Percentiles rank a stretch among this genome's conserved stretches.
Conservation (phyloP, 1,284 basidiomycete species). For the Moesziomyces sp. region DNA sequence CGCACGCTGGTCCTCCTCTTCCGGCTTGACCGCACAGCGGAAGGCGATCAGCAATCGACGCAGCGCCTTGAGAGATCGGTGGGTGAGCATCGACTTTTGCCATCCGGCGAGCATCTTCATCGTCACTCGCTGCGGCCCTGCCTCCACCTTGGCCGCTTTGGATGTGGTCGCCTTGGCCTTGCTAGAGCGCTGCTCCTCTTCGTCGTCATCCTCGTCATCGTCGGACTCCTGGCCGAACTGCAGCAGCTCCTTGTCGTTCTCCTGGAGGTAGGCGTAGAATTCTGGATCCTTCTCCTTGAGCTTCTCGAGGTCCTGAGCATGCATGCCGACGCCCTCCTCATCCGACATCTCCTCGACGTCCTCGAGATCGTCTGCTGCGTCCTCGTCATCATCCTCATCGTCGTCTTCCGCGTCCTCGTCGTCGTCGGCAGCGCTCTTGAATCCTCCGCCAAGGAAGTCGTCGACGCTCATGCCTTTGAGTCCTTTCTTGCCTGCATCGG, state of each 20-base stretch:
- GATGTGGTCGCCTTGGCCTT: slow-evolving; percentile 25
- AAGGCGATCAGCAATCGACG: slow-evolving; percentile 77
- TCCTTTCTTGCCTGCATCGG: background rate
- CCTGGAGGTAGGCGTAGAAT: slow-evolving; percentile 96
- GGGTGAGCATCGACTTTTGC: slow-evolving; percentile 90
- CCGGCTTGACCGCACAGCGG: slow-evolving; percentile 62
- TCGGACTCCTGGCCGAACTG: slow-evolving; percentile 74
- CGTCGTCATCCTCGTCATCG: slow-evolving; percentile 61
- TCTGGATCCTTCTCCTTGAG: slow-evolving; percentile 95
- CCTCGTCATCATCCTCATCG: slow-evolving; percentile 47
- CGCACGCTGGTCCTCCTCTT: slow-evolving; percentile 45
- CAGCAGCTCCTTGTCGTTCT: slow-evolving; percentile 90
- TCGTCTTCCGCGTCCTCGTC: slow-evolving; percentile 45
- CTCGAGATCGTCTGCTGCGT: slow-evolving; percentile 52
- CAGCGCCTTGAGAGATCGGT: slow-evolving; percentile 85
- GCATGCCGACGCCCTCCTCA: slow-evolving; percentile 67
- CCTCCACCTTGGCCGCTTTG: slow-evolving; percentile 24
- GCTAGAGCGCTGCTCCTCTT: slow-evolving; percentile 31
- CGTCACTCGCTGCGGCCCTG: slow-evolving; percentile 72
- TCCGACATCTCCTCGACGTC: slow-evolving; percentile 60
- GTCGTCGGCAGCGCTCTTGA: slow-evolving; percentile 51
- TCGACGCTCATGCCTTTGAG: slow-evolving; percentile 61
- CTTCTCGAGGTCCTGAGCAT: slow-evolving; percentile 85
- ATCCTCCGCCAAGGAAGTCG: slow-evolving; percentile 65
- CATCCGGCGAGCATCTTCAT: slow-evolving; percentile 80